Conservation (phyloP, 1,284 basidiomycete genomes). For the Phlebopus sp. region DNA sequence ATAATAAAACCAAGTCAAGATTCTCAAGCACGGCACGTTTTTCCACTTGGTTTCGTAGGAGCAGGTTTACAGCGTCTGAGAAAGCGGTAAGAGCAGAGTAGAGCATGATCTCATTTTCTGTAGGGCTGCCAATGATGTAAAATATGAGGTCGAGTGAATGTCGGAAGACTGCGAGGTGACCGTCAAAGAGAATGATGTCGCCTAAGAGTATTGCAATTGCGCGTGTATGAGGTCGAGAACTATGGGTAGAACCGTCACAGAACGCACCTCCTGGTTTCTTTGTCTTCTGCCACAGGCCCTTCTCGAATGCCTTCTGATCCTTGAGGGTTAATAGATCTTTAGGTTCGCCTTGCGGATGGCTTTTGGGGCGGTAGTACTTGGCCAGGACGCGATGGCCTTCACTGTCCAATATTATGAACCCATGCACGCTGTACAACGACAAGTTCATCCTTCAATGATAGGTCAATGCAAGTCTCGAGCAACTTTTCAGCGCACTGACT, state of each 20-base stretch:
- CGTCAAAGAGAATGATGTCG: conserved; percentile 93
- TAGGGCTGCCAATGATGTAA: conserved; percentile 87
- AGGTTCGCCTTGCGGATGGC: conserved; percentile 56
- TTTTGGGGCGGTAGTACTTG: conserved; percentile 89
- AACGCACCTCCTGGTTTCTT: conserved; percentile 83
- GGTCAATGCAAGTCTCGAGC: background rate
- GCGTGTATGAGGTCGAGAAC: conserved; percentile 5
- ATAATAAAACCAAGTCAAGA: conserved; percentile 89
- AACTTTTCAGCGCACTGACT: background rate
- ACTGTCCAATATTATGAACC: conserved; percentile 89
- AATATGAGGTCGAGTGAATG: conserved; percentile 94
- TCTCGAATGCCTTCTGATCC: conserved; percentile 95
- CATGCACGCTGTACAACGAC: conserved; percentile 82
- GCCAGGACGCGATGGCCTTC: conserved; percentile 94
- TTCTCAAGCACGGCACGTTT: conserved; percentile 95
- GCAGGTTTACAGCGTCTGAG: conserved; percentile 80
- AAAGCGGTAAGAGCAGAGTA: conserved; percentile 81
- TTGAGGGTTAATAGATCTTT: conserved; percentile 76
- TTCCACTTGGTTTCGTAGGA: conserved; percentile 92
- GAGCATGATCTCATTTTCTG: conserved; percentile 97
- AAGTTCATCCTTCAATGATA: conserved; percentile 52
- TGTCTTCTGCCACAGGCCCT: conserved; percentile 93
- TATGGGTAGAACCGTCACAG: background rate
- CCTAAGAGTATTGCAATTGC: conserved; percentile 43
- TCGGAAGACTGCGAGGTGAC: conserved; percentile 90